Conservation (phyloP, 2,329 filamentous ascomycete species). For the Cladosporium sp. region DNA sequence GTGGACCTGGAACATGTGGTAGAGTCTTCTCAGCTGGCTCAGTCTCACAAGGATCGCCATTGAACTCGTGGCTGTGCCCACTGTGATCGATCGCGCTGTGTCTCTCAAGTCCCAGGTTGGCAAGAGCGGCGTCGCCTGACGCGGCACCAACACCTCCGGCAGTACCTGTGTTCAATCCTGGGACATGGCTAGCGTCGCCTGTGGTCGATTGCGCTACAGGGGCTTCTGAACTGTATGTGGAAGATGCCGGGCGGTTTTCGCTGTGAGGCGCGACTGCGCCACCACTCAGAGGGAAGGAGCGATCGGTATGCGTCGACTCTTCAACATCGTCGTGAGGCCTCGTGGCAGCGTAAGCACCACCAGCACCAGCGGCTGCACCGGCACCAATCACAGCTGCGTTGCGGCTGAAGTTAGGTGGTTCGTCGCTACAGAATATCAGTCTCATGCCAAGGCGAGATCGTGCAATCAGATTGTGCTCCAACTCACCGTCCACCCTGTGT, state of each 20-base stretch:
- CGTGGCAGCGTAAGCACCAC: constrained; percentile 24
- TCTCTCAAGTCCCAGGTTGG: background rate
- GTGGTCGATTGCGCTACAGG: constrained; percentile 15
- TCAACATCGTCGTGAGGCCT: constrained; percentile 26
- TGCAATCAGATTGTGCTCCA: background rate
- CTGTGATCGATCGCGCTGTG: constrained; percentile 26
- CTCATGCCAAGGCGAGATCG: background rate
- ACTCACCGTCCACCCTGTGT: background rate
- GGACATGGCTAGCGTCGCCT: background rate
- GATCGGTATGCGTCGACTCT: constrained; percentile 32
- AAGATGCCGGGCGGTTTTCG: constrained; percentile 18
- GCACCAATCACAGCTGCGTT: constrained; percentile 31
- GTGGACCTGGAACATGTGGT: constrained; percentile 34
- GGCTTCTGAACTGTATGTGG: background rate
- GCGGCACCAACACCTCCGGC: background rate
- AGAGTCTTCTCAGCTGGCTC: constrained; percentile 19
- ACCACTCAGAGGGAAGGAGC: constrained; percentile 29
- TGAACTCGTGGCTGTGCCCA: constrained; percentile 28
- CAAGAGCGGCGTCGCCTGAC: constrained; percentile 18
- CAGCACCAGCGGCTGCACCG: constrained; percentile 34
- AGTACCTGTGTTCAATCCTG: constrained; percentile 2
- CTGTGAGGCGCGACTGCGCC: constrained; percentile 19
- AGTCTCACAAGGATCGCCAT: constrained; percentile 32
- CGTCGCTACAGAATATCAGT: background rate
- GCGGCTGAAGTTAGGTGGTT: constrained; percentile 11